Base-by-base conservation (phyloP, 2,329 filamentous ascomycete genomes). In the Thyridium curvatum region DNA sequence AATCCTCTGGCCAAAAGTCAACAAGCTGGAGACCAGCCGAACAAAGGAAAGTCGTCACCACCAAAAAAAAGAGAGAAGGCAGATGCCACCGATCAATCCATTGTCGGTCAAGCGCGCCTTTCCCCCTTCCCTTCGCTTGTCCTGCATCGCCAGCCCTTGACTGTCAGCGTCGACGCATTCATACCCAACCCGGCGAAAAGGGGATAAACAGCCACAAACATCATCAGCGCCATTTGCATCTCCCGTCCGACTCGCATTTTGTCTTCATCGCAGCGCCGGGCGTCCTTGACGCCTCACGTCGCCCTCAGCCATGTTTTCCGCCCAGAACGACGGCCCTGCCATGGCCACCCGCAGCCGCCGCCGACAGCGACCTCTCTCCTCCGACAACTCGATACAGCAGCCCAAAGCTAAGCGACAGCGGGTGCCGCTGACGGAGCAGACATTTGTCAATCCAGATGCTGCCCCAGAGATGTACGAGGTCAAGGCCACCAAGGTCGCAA, bases 391-490 rank as follows among this genome's bases (percentile, higher is more conserved):
- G 38, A 59, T 62, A 35, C 69, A 74, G 46, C 72, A 76, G 50
- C 79, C 79, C 18, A 82, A 80, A 58, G 71, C 77, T 12, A 83
- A 83, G 64, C 72, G 79, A 45, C 74, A 76, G 53, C 69, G 79
- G 46, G 60, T 77, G 37, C 73, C 72, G 21, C 55, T 81, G 47
- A 69, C 67, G 39, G 75, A 81, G 43, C 68, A 77, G 51, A 76
- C 73, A 39, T 74, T 74, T 54, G 55, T 66, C 46, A 73, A 72
- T 42, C 69, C 74, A 31, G 71, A 74, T 33, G 52, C 55, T 28
- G 54, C 62, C 33, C 63, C 69, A 17, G 76, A 81, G 52, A 76
- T 70, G 59, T 68, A 68, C 48, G 72, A 81, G 52, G 68, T 70
- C 48, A 79, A 77, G 55, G 54, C 67, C 37, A 66, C 74, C 46